Percentiles rank a stretch among this genome's conserved stretches.
Evolutionary conservation across 495 filamentous ascomycete genomes (phyloP).

Genomic region (Chlorociboria aeruginascens): DNA sequence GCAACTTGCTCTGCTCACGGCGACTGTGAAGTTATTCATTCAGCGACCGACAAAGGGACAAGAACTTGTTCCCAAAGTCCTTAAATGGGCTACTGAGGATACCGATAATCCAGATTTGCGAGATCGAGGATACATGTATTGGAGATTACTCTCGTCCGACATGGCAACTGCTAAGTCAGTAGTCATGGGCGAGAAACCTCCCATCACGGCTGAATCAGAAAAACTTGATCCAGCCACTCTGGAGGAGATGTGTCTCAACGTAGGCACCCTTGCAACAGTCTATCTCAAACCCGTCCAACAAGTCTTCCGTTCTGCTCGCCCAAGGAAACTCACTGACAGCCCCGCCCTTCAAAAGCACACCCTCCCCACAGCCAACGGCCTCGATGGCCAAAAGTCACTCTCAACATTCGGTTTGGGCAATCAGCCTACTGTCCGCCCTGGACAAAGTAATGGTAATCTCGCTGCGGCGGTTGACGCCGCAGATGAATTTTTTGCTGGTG

Average conservation of each 20-base stretch:
- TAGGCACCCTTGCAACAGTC: conserved; percentile 92
- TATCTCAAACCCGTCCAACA: conserved; percentile 97
- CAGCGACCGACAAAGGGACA: conserved; percentile 92
- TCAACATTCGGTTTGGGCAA: conserved; percentile 38
- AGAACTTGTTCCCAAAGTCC: conserved; percentile 83
- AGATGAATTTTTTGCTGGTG: conserved; percentile 71
- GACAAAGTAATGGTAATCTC: conserved; percentile 30
- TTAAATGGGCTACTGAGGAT: conserved; percentile 98
- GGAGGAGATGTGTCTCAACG: conserved; percentile 93
- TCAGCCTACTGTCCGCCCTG: conserved; percentile 23
- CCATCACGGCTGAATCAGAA: conserved; percentile 93
- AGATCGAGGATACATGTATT: conserved; percentile 98
- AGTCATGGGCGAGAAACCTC: conserved; percentile 94
- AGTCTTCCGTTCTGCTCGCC: conserved; percentile 86
- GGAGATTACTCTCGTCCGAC: conserved; percentile 91
- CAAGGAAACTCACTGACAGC: conserved; percentile 61
- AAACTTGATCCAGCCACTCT: conserved; percentile 84
- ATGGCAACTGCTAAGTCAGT: conserved; percentile 74
- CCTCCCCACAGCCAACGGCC: conserved; percentile 33
- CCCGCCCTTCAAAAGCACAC: conserved; percentile 70
- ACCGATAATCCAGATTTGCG: conserved; percentile 96
- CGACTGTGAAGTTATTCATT: conserved; percentile 97
- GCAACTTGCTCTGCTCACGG: conserved; percentile 86
- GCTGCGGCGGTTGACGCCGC: conserved; percentile 67
- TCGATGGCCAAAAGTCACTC: conserved; percentile 39